Evolutionary conservation across 768 basidiomycete species (phyloP).

Genomic region (Kwoniella sp.): DNA sequence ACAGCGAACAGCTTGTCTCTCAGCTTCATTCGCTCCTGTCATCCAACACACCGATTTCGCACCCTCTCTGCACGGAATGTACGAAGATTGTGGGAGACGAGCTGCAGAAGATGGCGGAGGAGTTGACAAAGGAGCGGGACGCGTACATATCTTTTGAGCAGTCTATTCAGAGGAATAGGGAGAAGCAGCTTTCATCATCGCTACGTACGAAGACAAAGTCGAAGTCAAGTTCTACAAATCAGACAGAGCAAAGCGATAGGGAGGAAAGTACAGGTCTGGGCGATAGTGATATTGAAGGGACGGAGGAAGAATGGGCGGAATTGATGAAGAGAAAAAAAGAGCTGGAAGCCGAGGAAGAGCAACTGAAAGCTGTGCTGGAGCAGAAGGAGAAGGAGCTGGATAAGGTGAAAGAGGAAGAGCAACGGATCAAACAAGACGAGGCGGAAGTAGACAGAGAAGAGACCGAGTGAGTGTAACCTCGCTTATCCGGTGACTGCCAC

Average conservation of each 20-base stretch:
- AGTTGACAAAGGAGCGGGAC: conserved; percentile 86
- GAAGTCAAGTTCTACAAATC: conserved; percentile 57
- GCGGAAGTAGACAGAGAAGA: conserved; percentile 64
- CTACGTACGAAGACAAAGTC: conserved; percentile 59
- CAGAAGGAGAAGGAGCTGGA: conserved; percentile 76
- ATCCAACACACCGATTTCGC: conserved; percentile 65
- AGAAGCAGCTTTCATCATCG: conserved; percentile 56
- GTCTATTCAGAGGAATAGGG: conserved; percentile 77
- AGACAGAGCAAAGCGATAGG: conserved; percentile 64
- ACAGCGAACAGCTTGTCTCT: conserved; percentile 27
- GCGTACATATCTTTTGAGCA: conserved; percentile 92
- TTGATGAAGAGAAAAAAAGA: conserved; percentile 68
- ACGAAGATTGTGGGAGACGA: conserved; percentile 75
- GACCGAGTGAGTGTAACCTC: conserved; percentile 38
- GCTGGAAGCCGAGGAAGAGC: conserved; percentile 71
- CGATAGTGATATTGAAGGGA: conserved; percentile 43
- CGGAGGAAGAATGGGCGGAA: conserved; percentile 39
- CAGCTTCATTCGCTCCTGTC: conserved; percentile 52
- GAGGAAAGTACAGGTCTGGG: conserved; percentile 53
- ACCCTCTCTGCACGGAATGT: conserved; percentile 94
- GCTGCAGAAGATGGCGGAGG: conserved; percentile 79
- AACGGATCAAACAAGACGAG: conserved; percentile 74
- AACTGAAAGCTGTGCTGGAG: conserved; percentile 70
- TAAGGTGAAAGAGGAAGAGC: conserved; percentile 76
- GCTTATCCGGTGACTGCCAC: neutral